A percentile compares a stretch with the other conserved stretches of the same genome.
Conservation (phyloP, 306 rosid species). For the Lithocarpus polystachyus region DNA sequence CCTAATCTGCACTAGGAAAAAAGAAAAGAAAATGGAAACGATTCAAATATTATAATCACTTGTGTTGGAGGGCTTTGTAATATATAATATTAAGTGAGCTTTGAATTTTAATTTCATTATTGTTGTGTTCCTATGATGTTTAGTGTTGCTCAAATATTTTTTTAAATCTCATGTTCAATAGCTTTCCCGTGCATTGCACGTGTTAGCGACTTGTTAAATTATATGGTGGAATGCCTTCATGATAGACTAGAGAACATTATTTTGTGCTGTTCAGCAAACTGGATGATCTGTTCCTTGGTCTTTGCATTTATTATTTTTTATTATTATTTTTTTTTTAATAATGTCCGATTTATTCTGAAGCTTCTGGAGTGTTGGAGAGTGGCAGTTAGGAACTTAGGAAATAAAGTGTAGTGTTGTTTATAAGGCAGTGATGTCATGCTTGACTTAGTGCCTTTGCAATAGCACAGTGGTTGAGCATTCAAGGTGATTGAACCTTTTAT, state of each 20-base stretch:
- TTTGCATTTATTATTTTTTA: not conserved
- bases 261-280: not conserved
- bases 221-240: not conserved
- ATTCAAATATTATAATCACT: too few species aligned
- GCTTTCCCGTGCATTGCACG: too few species aligned
- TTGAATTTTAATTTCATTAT: too few species aligned
- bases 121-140: too few species aligned
- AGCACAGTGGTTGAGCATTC: not conserved
- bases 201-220: not conserved
- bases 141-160: too few species aligned
- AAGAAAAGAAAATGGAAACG: too few species aligned
- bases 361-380: not conserved
- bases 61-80: too few species aligned
- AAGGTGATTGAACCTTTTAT: not conserved
- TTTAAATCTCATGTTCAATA: too few species aligned
- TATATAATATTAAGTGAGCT: too few species aligned
- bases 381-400: not conserved
- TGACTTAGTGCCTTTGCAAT: not conserved
- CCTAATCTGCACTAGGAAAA: too few species aligned
- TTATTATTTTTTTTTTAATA: too few species aligned
- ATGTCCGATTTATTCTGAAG: not conserved
- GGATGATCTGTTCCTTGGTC: not conserved
- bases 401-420: not conserved
- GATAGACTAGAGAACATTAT: not conserved
- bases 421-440: not conserved